Percentiles rank a stretch among this genome's conserved stretches.
phyloP scores from a whole-genome alignment of 2,329 filamentous ascomycete species.

The Venturia nashicola region DNA sequence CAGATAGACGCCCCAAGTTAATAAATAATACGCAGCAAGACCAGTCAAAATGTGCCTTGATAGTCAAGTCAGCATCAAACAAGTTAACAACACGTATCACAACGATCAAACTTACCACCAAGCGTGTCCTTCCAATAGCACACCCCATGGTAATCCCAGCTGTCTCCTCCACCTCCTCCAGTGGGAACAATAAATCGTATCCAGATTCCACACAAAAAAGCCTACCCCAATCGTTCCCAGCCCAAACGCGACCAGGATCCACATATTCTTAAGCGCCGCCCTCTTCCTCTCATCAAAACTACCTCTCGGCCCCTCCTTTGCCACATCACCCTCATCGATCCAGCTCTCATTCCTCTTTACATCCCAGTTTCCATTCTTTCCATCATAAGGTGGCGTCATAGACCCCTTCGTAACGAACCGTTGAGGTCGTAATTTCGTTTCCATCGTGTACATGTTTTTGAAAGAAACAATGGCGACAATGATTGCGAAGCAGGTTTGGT shows the following conservation, averaged over 20 bases:
- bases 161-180: constrained; percentile 53
- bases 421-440: constrained; percentile 47
- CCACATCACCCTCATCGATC: constrained; percentile 21
- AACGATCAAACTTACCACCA: constrained; percentile 46
- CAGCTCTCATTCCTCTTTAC: constrained; percentile 16
- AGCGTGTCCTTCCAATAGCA: constrained; percentile 60
- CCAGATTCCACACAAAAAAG: constrained; percentile 66
- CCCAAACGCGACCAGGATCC: constrained; percentile 59
- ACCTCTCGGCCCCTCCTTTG: constrained; percentile 24
- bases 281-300: constrained; percentile 38
- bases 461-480: constrained; percentile 59
- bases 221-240: constrained; percentile 61
- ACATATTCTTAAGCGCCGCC: constrained; percentile 55
- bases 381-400: neutral
- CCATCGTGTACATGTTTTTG: constrained; percentile 68
- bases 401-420: constrained; percentile 26
- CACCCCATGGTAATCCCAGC: constrained; percentile 67
- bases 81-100: neutral
- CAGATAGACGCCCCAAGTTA: constrained; percentile 73
- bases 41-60: constrained; percentile 68
- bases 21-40: constrained; percentile 71
- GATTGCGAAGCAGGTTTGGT: constrained; percentile 65
- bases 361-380: neutral
- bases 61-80: neutral
- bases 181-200: constrained; percentile 59